A percentile compares a stretch with the other conserved stretches of the same genome.
Conservation (phyloP, 2,329 filamentous ascomycete species). For the Metarhizium album region DNA sequence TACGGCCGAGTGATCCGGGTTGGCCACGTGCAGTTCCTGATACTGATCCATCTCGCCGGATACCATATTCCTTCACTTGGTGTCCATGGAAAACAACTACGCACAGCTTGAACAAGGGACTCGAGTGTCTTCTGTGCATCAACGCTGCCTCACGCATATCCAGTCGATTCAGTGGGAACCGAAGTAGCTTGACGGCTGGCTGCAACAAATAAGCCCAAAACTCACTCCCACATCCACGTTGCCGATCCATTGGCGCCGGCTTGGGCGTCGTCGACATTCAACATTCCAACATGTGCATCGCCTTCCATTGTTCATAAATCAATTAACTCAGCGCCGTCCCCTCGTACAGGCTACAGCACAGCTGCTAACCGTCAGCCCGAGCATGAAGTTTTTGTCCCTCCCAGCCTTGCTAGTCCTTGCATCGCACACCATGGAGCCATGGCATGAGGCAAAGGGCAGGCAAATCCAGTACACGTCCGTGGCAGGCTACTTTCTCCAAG, state of each 20-base stretch:
- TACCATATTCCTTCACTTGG: no score
- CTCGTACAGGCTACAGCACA: background rate
- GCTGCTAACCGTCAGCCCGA: background rate
- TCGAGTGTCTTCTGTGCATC: background rate
- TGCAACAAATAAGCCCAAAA: background rate
- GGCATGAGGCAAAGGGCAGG: slow-evolving; percentile 21
- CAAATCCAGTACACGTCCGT: slow-evolving; percentile 51
- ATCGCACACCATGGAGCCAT: slow-evolving; percentile 16
- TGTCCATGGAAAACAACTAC: no score
- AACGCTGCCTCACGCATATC: background rate
- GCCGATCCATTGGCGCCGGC: background rate
- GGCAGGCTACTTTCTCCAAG: slow-evolving; percentile 53
- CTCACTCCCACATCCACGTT: background rate
- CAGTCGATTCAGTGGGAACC: no score
- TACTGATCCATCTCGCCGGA: no score
- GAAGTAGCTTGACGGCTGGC: background rate
- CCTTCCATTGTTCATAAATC: background rate
- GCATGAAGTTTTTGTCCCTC: slow-evolving; percentile 22
- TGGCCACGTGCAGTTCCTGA: background rate
- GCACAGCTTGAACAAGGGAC: no score
- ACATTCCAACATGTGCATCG: no score
- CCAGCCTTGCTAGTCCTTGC: slow-evolving; percentile 19
- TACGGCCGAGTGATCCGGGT: background rate
- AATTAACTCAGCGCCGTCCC: background rate
- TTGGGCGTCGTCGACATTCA: background rate